Conservation (phyloP, 2,329 filamentous ascomycete species). For the Neoascochyta sp. region DNA sequence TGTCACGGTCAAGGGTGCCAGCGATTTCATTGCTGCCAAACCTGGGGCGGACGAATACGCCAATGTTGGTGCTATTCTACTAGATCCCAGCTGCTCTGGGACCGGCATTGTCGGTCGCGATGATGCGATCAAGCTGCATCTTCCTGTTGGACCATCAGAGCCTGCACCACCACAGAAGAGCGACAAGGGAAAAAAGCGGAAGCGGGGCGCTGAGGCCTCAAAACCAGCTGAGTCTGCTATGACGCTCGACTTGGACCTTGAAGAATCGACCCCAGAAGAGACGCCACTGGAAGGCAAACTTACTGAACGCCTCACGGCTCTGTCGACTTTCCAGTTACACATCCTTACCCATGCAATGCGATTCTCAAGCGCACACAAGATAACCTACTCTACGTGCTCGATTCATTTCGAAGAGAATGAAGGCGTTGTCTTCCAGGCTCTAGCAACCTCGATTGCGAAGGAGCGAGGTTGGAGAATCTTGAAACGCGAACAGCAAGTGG, state of each 20-base stretch:
- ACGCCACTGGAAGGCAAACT: slow-evolving; percentile 32
- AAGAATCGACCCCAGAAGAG: slow-evolving; percentile 39
- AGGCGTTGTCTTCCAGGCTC: slow-evolving; percentile 68
- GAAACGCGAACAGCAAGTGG: slow-evolving; percentile 66
- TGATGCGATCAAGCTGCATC: slow-evolving; percentile 62
- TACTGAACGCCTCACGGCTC: slow-evolving; percentile 61
- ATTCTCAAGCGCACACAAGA: slow-evolving; percentile 63
- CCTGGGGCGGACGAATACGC: slow-evolving; percentile 59
- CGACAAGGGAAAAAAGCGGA: slow-evolving; percentile 32
- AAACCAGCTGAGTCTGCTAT: slow-evolving; percentile 4
- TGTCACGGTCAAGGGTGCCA: slow-evolving; percentile 66
- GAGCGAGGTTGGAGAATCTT: slow-evolving; percentile 74
- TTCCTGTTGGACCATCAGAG: slow-evolving; percentile 41
- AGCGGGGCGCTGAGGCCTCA: slow-evolving; percentile 16
- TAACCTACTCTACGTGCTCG: slow-evolving; percentile 94
- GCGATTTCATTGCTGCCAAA: slow-evolving; percentile 78
- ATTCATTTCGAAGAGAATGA: slow-evolving; percentile 87
- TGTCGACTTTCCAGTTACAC: slow-evolving; percentile 77
- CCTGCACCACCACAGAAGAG: slow-evolving; percentile 3
- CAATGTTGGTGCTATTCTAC: slow-evolving; percentile 73
- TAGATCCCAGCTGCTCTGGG: slow-evolving; percentile 94
- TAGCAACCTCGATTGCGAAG: slow-evolving; percentile 64
- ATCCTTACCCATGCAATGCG: slow-evolving; percentile 79
- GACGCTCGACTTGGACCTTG: slow-evolving; percentile 22
- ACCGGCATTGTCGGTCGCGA: slow-evolving; percentile 91